These are phyloP conservation scores for Jasminum sambac DNA, from an alignment of 257 asterid species.

Conservation along the genomic window DNA sequence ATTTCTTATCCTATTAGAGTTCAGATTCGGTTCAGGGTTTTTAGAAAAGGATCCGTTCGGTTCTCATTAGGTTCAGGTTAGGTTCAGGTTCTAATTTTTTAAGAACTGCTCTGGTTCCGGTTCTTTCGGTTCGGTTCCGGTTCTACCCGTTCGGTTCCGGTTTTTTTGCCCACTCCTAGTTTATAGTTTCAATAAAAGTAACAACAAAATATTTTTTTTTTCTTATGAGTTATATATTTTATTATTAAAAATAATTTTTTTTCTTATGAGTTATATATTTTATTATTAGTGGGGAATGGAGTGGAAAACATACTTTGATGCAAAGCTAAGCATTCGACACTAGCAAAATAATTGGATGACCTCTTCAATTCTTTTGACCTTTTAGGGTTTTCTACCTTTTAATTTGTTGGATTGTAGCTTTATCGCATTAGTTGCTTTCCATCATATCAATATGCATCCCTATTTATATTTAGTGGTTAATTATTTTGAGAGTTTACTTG, in stretches of 20 bases:
- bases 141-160: too few relatives aligned
- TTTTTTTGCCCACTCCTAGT: too few relatives aligned
- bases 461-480: background rate
- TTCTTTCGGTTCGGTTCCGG: too few relatives aligned
- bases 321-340: background rate
- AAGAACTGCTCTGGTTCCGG: too few relatives aligned
- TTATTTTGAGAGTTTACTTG: background rate
- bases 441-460: background rate
- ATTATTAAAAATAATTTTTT: too few relatives aligned
- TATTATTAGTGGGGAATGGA: background rate
- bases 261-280: too few relatives aligned
- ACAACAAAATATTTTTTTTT: background rate
- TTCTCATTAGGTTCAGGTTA: too few relatives aligned
- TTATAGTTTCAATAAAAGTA: too few relatives aligned
- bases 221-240: background rate
- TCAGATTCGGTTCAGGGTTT: too few relatives aligned
- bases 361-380: background rate
- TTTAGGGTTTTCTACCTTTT: background rate
- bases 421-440: background rate
- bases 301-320: constrained; percentile 2
- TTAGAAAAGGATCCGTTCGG: too few relatives aligned
- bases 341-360: background rate
- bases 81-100: too few relatives aligned
- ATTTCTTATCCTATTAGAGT: too few relatives aligned
- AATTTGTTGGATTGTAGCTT: background rate